Percentiles rank a stretch among this genome's conserved stretches.
phyloP scores from a whole-genome alignment of 2,329 filamentous ascomycete genomes.

The Cercospora sp. region DNA sequence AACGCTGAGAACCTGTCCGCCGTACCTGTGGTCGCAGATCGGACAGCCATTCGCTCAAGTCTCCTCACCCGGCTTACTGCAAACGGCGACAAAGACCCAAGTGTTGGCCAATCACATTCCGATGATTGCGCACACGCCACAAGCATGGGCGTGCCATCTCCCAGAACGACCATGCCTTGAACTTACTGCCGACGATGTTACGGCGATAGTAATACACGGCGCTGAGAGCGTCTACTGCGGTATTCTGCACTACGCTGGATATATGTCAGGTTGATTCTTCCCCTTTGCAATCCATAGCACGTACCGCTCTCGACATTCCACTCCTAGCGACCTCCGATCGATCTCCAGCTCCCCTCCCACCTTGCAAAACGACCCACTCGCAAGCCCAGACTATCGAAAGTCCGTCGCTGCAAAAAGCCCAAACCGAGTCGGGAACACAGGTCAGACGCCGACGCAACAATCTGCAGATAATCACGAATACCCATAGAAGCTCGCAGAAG shows the following conservation, averaged over 20 bases:
- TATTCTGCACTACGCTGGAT: neutral
- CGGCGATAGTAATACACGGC: neutral
- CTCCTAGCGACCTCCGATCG: neutral
- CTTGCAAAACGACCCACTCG: slow-evolving; percentile 2
- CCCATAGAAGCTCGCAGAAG: slow-evolving; percentile 1
- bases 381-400: neutral
- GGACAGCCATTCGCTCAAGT: slow-evolving; percentile 8
- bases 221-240: neutral
- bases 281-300: neutral
- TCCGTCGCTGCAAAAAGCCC: neutral
- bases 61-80: slow-evolving; percentile 8
- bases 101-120: slow-evolving; percentile 8
- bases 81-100: neutral
- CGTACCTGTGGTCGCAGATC: slow-evolving; percentile 4
- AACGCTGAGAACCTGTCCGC: slow-evolving; percentile 2
- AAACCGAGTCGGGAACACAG: slow-evolving; percentile 3
- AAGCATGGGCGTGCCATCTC: neutral
- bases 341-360: neutral
- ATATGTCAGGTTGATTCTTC: neutral
- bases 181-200: neutral
- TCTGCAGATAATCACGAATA: neutral
- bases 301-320: neutral
- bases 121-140: slow-evolving; percentile 4
- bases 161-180: neutral
- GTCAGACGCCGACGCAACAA: neutral